Conservation (phyloP, 371 early-diverging fungal genomes). For the Apophysomyces variabilis region DNA sequence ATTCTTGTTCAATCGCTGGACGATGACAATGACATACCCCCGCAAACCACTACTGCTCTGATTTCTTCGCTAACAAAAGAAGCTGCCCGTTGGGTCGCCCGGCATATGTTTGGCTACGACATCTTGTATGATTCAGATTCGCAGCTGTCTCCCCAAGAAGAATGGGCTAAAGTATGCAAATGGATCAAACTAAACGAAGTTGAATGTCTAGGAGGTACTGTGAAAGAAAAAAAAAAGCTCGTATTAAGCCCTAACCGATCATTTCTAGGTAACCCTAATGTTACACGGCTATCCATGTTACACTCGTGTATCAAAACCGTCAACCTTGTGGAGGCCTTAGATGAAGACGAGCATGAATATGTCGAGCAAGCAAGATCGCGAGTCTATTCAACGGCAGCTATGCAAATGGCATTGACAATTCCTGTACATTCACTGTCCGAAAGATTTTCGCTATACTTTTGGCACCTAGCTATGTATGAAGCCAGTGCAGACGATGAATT, state of each 20-base stretch:
- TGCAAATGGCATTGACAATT: conserved; percentile 31
- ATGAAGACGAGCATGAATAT: conserved; percentile 32
- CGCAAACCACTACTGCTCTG: neutral
- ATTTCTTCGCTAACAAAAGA: conserved; percentile 22
- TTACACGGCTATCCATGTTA: conserved; percentile 32
- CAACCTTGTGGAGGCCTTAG: conserved; percentile 43
- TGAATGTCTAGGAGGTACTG: conserved; percentile 35
- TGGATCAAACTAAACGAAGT: conserved; percentile 53
- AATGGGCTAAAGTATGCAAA: conserved; percentile 36
- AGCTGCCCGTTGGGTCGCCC: conserved; percentile 27
- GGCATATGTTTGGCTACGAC: conserved; percentile 44
- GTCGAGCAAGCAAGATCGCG: conserved; percentile 23
- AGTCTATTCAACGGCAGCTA: conserved; percentile 49
- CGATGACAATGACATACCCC: conserved; percentile 21
- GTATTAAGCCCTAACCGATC: neutral
- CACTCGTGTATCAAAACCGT: conserved; percentile 43
- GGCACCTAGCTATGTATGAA: conserved; percentile 30
- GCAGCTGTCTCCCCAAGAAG: conserved; percentile 27
- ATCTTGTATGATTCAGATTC: conserved; percentile 32
- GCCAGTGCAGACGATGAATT: conserved; percentile 21
- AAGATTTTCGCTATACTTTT: conserved; percentile 29
- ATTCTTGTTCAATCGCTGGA: conserved; percentile 28
- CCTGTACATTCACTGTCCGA: conserved; percentile 24
- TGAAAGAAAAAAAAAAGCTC: neutral
- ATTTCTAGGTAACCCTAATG: conserved; percentile 19